These are phyloP conservation scores for Apiospora malaysiana DNA, from an alignment of 2,329 filamentous ascomycete species.

Conservation along the genomic window DNA sequence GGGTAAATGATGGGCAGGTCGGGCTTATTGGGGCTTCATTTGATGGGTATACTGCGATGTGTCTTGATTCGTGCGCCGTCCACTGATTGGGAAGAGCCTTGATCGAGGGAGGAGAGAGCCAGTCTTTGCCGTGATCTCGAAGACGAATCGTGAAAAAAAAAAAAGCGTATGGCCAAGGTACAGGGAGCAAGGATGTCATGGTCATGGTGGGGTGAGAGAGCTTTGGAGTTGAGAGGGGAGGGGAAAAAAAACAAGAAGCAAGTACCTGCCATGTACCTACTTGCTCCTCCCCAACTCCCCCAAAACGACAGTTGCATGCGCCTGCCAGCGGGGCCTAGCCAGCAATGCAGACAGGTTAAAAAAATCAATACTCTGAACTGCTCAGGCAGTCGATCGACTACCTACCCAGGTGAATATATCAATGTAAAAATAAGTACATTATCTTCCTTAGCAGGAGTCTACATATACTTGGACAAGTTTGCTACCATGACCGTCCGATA, in stretches of 20 bases:
- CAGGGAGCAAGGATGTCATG: not conserved
- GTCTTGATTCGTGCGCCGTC: not conserved
- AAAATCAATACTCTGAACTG: not conserved
- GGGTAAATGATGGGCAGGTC: not conserved
- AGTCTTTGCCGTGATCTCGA: conserved; percentile 1
- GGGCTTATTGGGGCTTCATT: not conserved
- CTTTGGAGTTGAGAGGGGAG: not conserved
- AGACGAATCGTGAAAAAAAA: conserved; percentile 8
- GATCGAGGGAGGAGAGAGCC: not conserved
- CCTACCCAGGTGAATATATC: not conserved
- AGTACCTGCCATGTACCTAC: not conserved
- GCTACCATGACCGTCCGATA: too few relatives aligned
- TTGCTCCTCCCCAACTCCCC: not conserved
- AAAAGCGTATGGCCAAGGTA: not conserved
- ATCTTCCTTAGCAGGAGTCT: too few relatives aligned
- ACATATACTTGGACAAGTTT: too few relatives aligned
- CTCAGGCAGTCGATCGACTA: not conserved
- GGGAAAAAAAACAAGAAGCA: not conserved
- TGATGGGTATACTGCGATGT: not conserved
- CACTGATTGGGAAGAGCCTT: not conserved
- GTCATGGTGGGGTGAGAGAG: not conserved
- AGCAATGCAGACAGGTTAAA: not conserved
- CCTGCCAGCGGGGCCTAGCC: not conserved
- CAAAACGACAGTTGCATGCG: conserved; percentile 17
- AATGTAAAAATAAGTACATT: too few relatives aligned